phyloP scores from a whole-genome alignment of 2,329 filamentous ascomycete genomes.

The Xylaria sp. region DNA sequence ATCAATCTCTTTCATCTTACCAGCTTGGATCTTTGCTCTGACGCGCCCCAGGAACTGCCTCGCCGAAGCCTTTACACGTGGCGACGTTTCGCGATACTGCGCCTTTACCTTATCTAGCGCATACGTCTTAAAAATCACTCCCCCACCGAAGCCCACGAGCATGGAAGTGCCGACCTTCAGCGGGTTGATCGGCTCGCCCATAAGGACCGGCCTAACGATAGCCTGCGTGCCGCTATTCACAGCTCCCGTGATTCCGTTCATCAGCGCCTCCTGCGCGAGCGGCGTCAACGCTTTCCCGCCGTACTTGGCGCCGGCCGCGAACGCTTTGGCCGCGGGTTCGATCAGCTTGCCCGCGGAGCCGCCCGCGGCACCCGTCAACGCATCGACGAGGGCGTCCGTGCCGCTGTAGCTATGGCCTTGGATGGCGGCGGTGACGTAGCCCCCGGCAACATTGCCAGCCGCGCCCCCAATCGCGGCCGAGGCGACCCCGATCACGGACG shows the following conservation, averaged over 20 bases:
- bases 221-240: not conserved
- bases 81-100: not conserved
- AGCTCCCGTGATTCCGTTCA: not conserved
- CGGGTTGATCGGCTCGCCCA: slow-evolving; percentile 1
- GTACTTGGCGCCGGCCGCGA: not conserved
- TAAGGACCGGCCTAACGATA: not conserved
- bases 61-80: not conserved
- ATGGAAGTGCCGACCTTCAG: not conserved
- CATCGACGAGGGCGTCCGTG: not conserved
- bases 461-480: not conserved
- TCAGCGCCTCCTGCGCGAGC: not conserved
- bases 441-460: not conserved
- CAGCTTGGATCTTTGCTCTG: not conserved
- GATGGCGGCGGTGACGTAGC: not conserved
- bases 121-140: not conserved
- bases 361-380: not conserved
- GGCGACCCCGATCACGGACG: not conserved
- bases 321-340: not conserved
- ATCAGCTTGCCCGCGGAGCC: not conserved
- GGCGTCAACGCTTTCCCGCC: not conserved
- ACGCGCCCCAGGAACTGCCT: not conserved
- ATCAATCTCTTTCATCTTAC: not conserved
- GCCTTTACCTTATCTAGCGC: not conserved
- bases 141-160: not conserved
- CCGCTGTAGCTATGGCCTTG: not conserved